A percentile compares a stretch with the other conserved stretches of the same genome.
Conservation (phyloP, 768 basidiomycete species). For the Rhodocollybia butyracea region DNA sequence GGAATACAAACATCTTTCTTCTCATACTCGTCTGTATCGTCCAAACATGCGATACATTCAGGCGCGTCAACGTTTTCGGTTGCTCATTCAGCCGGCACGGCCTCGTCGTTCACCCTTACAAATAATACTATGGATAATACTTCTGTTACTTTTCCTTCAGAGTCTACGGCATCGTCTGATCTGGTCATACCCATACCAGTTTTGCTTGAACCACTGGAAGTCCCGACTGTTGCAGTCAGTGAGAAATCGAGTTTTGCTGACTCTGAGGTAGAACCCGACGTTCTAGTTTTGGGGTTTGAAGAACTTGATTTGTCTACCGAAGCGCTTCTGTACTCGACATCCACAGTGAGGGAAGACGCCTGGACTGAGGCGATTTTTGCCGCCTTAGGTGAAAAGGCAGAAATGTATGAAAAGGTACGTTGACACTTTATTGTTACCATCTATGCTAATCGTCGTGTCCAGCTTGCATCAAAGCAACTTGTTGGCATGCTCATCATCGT, state of each 20-base stretch:
- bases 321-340: conserved; percentile 69
- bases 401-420: conserved; percentile 63
- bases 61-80: not conserved
- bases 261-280: conserved; percentile 47
- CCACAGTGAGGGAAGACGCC: conserved; percentile 61
- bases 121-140: not conserved
- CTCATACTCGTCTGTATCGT: conserved; percentile 3
- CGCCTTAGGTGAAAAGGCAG: conserved; percentile 63
- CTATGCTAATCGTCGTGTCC: not conserved
- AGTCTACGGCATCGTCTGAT: not conserved
- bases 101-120: not conserved
- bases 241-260: conserved; percentile 16
- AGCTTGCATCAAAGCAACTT: conserved; percentile 76
- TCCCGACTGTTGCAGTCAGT: not conserved
- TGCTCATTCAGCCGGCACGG: not conserved
- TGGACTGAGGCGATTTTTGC: conserved; percentile 70
- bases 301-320: conserved; percentile 79
- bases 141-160: not conserved
- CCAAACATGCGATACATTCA: conserved; percentile 1
- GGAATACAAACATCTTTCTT: no score
- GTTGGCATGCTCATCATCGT: conserved; percentile 80
- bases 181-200: not conserved
- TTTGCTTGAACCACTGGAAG: not conserved
- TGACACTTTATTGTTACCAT: not conserved
- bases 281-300: conserved; percentile 77